Evolutionary conservation across 306 rosid species (phyloP).

Genomic region (Sophora flavescens): DNA sequence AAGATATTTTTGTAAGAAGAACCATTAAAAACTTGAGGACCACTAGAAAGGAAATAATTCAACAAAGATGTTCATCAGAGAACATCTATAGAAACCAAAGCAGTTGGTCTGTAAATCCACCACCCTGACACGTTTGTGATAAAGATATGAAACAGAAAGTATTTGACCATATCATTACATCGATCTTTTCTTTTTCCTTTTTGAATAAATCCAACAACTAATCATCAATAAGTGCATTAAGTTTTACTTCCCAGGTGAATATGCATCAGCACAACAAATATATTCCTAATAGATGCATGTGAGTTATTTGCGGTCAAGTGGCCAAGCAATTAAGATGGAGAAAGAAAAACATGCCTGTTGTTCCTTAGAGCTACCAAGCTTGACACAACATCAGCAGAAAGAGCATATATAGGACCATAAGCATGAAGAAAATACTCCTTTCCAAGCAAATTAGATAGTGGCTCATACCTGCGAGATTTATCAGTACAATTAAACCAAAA

Average conservation of each 20-base stretch:
- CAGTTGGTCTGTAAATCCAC: neutral
- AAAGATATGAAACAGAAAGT: slow-evolving; percentile 27
- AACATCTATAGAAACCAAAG: neutral
- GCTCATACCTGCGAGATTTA: slow-evolving; percentile 80
- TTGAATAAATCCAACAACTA: neutral
- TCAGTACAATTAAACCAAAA: slow-evolving; percentile 17
- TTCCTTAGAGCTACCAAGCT: slow-evolving; percentile 90
- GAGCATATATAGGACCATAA: slow-evolving; percentile 95
- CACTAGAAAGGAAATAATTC: neutral
- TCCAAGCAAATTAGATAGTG: slow-evolving; percentile 83
- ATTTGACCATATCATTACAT: slow-evolving; percentile 10
- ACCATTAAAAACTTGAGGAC: neutral
- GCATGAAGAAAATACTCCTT: slow-evolving; percentile 97
- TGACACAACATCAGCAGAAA: slow-evolving; percentile 93
- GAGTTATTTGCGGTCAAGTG: slow-evolving; percentile 31
- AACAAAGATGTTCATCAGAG: neutral
- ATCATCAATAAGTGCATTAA: slow-evolving; percentile 11
- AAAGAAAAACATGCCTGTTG: slow-evolving; percentile 68
- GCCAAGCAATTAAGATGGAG: slow-evolving; percentile 22
- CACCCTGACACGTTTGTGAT: neutral
- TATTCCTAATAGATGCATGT: neutral
- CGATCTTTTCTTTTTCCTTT: neutral
- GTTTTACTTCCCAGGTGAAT: slow-evolving; percentile 29
- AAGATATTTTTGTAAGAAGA: slow-evolving; percentile 9
- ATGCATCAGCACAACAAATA: slow-evolving; percentile 15